Evolutionary conservation across 306 rosid genomes (phyloP), one percentile per base, ranked within the genome.

Genomic region (Hylodesmum podocarpum): DNA sequence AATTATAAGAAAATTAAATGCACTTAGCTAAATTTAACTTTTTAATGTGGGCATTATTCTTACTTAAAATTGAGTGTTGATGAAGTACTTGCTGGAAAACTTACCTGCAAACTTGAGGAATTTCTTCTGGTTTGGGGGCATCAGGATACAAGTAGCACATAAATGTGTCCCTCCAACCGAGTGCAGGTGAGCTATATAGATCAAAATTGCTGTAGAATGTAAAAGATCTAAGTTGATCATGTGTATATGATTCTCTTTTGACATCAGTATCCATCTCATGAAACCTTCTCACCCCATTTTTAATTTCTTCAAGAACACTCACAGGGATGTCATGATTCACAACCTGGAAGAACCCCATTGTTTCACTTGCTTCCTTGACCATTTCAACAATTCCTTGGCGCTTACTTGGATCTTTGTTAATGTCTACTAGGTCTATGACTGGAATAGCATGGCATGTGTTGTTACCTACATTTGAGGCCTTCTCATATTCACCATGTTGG

Each of bases 111-210:
- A 39, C 58, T 18, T 8, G 4, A 9, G 81, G 84, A n/a, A 81
- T 47, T 4, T 81, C 61, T 68, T 81, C 61, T 13, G 73, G 66
- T 8, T 75, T 68, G 3, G 77, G 81, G 24, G 59, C 1, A 46
- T 68, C 29, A 68, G 84, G 81, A 68, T 76, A 76, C 36, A 81
- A 31, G 77, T 19, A 75, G 49, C 76, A 75, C 0, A 0, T 0
- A 68, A 68, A 81, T 34, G 61, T 24, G 3, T 81, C 84, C 50
- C 84, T 81, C 84, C 84, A 81, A 50, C 75, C 75, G 4, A 49
- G 66, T 44, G 84, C 77, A 14, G 84, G 84, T 49, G 84, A 36
- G 50, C 77, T 68, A 63, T 75, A 81, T 1, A 81, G 49, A 70
- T 81, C 77, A 81, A 75, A 81, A 16, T 81, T 81, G 27, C 84